Percentiles rank a stretch among this genome's conserved stretches.
phyloP scores from a whole-genome alignment of 2,329 filamentous ascomycete genomes.

The Fusarium sp. region DNA sequence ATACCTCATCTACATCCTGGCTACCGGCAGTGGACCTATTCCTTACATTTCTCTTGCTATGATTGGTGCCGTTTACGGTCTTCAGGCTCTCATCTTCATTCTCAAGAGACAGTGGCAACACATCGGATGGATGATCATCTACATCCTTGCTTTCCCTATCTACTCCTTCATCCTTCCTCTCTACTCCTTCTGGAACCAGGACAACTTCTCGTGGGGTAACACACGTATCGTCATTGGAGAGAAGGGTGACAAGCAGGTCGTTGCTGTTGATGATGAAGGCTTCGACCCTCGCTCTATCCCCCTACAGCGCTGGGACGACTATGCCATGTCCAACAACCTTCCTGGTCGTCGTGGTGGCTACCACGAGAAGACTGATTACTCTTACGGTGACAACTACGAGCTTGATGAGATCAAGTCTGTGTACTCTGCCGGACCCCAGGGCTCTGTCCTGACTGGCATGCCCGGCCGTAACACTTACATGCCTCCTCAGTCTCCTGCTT shows the following conservation, averaged over 20 bases:
- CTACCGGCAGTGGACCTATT: conserved; percentile 76
- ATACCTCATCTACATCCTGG: conserved; percentile 86
- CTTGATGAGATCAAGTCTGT: conserved; percentile 98
- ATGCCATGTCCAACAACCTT: conserved; percentile 85
- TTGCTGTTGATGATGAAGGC: conserved; percentile 84
- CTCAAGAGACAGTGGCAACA: conserved; percentile 98
- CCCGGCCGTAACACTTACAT: conserved; percentile 78
- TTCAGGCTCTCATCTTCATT: conserved; percentile 96
- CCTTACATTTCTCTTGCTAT: conserved; percentile 90
- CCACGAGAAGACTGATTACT: conserved; percentile 71
- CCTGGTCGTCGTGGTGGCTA: conserved; percentile 86
- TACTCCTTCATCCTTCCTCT: conserved; percentile 91
- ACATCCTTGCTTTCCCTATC: conserved; percentile 93
- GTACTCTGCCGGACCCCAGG: conserved; percentile 90
- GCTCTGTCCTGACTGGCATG: conserved; percentile 89
- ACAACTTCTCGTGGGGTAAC: conserved; percentile 99
- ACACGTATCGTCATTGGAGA: conserved; percentile 97
- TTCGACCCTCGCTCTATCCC: conserved; percentile 95
- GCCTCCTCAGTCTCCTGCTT: conserved; percentile 84
- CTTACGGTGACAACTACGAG: conserved; percentile 84
- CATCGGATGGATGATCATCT: conserved; percentile 99
- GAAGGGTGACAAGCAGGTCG: conserved; percentile 88
- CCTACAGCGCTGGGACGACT: conserved; percentile 97
- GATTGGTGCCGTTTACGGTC: conserved; percentile 90
- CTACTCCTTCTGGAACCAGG: conserved; percentile 99